phyloP scores from a whole-genome alignment of 2,329 filamentous ascomycete genomes.

The Cordyceps javanica region DNA sequence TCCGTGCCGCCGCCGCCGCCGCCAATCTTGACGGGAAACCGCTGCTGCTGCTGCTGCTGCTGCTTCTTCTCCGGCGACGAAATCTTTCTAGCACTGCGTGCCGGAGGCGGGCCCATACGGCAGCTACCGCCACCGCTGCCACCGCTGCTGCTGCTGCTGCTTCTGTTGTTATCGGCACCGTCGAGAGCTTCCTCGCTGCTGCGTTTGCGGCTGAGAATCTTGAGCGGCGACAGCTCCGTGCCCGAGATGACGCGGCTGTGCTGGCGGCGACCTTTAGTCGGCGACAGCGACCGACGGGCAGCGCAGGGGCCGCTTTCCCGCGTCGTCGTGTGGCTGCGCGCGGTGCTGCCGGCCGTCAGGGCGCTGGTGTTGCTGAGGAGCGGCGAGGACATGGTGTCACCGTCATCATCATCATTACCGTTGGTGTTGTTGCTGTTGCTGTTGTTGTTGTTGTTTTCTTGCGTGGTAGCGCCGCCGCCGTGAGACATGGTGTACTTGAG shows the following conservation, averaged over 20 bases:
- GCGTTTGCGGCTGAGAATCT: constrained; percentile 37
- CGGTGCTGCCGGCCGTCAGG: constrained; percentile 15
- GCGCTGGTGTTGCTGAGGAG: constrained; percentile 41
- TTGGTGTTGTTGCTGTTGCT: constrained; percentile 13
- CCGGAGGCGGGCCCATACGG: constrained; percentile 22
- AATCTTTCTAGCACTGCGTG: constrained; percentile 41
- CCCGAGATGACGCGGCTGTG: constrained; percentile 53
- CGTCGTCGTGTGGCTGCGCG: no score
- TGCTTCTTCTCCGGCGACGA: constrained; percentile 46
- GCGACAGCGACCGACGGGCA: constrained; percentile 23
- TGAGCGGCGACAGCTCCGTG: constrained; percentile 50
- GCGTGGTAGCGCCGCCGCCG: no score
- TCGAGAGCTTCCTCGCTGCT: constrained; percentile 20
- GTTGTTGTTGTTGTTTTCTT: neutral
- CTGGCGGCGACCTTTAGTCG: constrained; percentile 42
- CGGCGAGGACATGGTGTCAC: constrained; percentile 28
- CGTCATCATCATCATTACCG: neutral
- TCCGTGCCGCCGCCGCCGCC: constrained; percentile 23
- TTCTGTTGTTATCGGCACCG: neutral
- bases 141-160: no score
- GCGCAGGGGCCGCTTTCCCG: neutral
- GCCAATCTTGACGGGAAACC: constrained; percentile 56
- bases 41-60: no score
- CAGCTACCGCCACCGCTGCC: no score
- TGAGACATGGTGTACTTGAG: constrained; percentile 21